A percentile compares a stretch with the other conserved stretches of the same genome.
Conservation (phyloP, 306 rosid genomes). For the Quercus wislizeni region DNA sequence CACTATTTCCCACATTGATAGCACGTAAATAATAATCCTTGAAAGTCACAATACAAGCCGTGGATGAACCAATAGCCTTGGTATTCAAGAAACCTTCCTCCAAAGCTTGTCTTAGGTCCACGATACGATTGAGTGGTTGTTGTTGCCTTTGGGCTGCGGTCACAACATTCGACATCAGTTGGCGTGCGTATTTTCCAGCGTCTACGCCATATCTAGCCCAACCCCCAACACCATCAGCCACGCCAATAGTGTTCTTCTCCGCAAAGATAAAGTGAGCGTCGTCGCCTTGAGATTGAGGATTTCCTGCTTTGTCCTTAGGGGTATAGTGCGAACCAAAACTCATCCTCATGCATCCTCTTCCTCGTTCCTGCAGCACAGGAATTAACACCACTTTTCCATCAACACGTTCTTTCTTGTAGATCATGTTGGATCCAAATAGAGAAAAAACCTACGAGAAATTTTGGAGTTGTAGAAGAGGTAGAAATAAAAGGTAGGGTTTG, state of each 20-base stretch:
- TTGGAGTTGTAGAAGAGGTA: too few species aligned
- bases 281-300: neutral
- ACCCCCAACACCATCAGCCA: constrained; percentile 10
- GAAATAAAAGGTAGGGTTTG: too few species aligned
- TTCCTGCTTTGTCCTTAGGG: neutral
- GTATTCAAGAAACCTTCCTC: constrained; percentile 1
- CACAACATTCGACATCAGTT: neutral
- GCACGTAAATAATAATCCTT: neutral
- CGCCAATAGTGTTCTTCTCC: neutral
- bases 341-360: neutral
- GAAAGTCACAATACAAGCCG: constrained; percentile 19
- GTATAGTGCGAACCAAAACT: neutral
- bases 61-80: constrained; percentile 16
- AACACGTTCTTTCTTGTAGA: too few species aligned
- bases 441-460: too few species aligned
- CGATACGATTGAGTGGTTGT: too few species aligned
- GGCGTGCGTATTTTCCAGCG: neutral
- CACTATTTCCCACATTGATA: constrained; percentile 24
- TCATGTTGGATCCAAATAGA: too few species aligned
- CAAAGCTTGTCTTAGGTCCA: constrained; percentile 6
- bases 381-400: too few species aligned
- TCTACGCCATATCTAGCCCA: constrained; percentile 10
- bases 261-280: constrained; percentile 1
- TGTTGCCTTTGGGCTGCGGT: neutral
- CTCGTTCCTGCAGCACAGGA: too few species aligned